These are phyloP conservation scores for Hawksworthiomyces lignivorus DNA, from an alignment of 2,329 filamentous ascomycete species.

Conservation along the genomic window DNA sequence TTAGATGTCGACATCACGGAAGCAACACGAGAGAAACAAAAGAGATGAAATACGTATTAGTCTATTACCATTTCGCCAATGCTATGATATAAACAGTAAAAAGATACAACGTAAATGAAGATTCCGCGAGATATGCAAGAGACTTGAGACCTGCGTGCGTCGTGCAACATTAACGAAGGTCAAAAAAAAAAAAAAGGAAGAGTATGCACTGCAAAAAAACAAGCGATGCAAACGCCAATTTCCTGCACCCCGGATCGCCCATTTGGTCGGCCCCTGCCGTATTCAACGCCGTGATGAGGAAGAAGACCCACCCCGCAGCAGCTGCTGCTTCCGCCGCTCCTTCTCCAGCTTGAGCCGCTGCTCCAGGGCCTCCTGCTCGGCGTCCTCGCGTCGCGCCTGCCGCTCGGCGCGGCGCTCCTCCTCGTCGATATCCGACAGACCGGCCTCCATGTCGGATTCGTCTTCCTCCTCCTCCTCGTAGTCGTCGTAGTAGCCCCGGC, in stretches of 20 bases:
- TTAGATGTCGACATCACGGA: too few relatives aligned
- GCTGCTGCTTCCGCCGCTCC: conserved; percentile 40
- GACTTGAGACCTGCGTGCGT: too few relatives aligned
- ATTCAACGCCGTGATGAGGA: too few relatives aligned
- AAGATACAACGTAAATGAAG: neutral
- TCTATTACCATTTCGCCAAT: conserved; percentile 3
- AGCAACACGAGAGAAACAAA: too few relatives aligned
- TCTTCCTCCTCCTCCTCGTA: conserved; percentile 55
- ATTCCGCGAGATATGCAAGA: too few relatives aligned
- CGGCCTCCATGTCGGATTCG: conserved; percentile 74
- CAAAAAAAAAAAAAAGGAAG: neutral
- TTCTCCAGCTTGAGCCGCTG: conserved; percentile 55
- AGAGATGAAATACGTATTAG: too few relatives aligned
- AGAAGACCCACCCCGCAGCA: neutral
- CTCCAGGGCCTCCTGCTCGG: conserved; percentile 55
- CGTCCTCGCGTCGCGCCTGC: conserved; percentile 60
- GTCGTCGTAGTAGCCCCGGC: conserved; percentile 24
- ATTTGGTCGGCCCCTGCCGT: too few relatives aligned
- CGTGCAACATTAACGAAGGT: too few relatives aligned
- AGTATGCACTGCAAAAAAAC: neutral
- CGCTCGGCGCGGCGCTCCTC: conserved; percentile 59
- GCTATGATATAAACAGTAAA: neutral
- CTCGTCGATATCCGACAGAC: conserved; percentile 62
- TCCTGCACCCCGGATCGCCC: too few relatives aligned
- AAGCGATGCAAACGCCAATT: too few relatives aligned